These are phyloP conservation scores for Ustilago shanxiensis DNA, from an alignment of 1,284 basidiomycete genomes.

Conservation along the genomic window DNA sequence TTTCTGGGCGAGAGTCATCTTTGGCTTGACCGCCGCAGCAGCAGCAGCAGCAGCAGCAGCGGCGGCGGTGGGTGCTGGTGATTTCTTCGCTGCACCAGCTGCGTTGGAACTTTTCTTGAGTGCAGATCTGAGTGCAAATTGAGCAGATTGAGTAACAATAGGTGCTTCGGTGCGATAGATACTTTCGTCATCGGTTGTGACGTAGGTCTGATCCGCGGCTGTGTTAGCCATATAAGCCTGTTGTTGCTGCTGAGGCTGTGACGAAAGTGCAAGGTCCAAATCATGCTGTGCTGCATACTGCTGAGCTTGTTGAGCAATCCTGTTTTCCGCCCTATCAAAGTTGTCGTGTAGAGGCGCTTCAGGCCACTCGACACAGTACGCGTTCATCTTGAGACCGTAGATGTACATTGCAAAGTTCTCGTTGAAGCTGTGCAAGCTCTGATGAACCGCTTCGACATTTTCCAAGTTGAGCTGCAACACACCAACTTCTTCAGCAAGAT, in stretches of 20 bases:
- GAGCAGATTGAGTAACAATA: constrained; percentile 18
- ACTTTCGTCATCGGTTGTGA: constrained; percentile 62
- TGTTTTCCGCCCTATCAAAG: constrained; percentile 58
- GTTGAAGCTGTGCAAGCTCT: constrained; percentile 86
- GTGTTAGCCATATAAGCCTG: constrained; percentile 18
- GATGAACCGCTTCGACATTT: constrained; percentile 79
- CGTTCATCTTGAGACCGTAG: constrained; percentile 93
- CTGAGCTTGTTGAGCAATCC: constrained; percentile 51
- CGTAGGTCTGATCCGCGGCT: constrained; percentile 64
- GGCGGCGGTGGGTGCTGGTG: too few relatives aligned
- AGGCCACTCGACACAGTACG: constrained; percentile 89
- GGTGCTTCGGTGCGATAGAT: constrained; percentile 41
- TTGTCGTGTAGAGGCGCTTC: constrained; percentile 72
- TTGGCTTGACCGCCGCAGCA: constrained; percentile 73
- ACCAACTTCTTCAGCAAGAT: constrained; percentile 88
- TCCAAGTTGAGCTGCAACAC: constrained; percentile 82
- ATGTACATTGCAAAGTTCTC: constrained; percentile 92
- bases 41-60: constrained; percentile 18
- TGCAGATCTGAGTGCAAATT: constrained; percentile 46
- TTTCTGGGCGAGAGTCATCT: constrained; percentile 83
- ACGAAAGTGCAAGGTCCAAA: constrained; percentile 24
- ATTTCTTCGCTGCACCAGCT: constrained; percentile 13
- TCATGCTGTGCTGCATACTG: constrained; percentile 47
- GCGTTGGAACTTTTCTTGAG: constrained; percentile 41
- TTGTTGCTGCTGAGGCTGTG: constrained; percentile 14